phyloP scores from a whole-genome alignment of 345 rosid species.

The Salix udensis region DNA sequence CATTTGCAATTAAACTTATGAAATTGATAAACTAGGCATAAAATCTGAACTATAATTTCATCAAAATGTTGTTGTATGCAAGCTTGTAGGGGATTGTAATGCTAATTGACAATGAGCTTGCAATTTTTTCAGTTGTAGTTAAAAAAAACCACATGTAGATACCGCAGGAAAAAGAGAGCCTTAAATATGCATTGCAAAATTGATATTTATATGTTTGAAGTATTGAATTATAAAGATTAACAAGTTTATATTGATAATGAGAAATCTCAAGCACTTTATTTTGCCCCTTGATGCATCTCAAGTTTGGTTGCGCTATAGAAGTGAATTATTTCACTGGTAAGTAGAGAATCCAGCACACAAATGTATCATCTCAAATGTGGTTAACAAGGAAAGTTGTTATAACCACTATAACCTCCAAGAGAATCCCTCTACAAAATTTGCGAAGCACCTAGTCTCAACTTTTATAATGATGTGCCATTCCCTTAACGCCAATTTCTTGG shows the following conservation, averaged over 20 bases:
- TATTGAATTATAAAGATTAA: not conserved
- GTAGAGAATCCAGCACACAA: not conserved
- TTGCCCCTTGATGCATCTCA: not conserved
- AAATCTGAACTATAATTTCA: too few species aligned
- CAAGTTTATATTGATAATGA: not conserved
- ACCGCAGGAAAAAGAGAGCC: too few species aligned
- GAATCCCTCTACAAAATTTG: not conserved
- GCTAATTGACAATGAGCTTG: too few species aligned
- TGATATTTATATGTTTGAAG: too few species aligned
- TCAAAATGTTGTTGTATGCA: too few species aligned
- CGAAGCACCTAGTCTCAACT: not conserved
- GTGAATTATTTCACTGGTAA: not conserved
- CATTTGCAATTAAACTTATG: not conserved
- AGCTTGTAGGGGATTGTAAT: too few species aligned
- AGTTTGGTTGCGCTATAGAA: not conserved
- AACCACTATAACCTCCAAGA: too few species aligned
- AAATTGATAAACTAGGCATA: not conserved
- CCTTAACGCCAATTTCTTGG: not conserved
- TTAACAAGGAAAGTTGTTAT: too few species aligned
- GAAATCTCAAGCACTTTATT: not conserved
- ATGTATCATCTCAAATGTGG: not conserved
- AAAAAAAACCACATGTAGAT: too few species aligned
- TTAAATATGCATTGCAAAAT: too few species aligned
- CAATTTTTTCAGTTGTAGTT: too few species aligned
- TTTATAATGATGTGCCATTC: not conserved